Evolutionary conservation across 768 basidiomycete genomes (phyloP).

Genomic region (Clitopilus hobsonii): DNA sequence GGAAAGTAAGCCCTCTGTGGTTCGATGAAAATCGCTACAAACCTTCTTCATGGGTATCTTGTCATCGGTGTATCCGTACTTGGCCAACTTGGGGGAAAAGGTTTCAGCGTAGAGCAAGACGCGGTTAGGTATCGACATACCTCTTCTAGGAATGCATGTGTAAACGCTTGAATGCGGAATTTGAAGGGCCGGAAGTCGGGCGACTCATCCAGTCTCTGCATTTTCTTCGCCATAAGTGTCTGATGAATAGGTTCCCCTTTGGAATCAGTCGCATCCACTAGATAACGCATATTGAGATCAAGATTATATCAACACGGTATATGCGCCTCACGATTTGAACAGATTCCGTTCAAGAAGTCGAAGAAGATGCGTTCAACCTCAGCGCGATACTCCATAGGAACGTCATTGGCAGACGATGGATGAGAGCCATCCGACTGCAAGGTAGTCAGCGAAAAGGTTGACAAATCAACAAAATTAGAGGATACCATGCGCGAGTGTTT

Average conservation of each 20-base stretch:
- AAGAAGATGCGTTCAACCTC: constrained; percentile 91
- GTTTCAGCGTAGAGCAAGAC: too few relatives aligned
- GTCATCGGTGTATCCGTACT: constrained; percentile 86
- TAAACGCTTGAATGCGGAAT: constrained; percentile 98
- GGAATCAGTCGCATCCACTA: constrained; percentile 88
- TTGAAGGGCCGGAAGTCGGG: constrained; percentile 98
- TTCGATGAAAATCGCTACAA: too few relatives aligned
- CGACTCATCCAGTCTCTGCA: constrained; percentile 95
- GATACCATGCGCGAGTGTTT: neutral
- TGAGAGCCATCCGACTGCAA: neutral
- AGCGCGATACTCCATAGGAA: constrained; percentile 74
- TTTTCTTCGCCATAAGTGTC: constrained; percentile 97
- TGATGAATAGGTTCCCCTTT: constrained; percentile 98
- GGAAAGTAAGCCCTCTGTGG: constrained; percentile 10
- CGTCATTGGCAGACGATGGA: constrained; percentile 34
- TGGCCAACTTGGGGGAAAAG: constrained; percentile 54
- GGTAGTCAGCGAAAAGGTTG: too few relatives aligned
- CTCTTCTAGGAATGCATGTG: constrained; percentile 91
- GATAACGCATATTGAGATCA: constrained; percentile 10
- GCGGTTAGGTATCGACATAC: constrained; percentile 34
- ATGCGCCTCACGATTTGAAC: constrained; percentile 77
- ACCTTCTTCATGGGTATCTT: constrained; percentile 98
- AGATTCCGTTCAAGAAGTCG: constrained; percentile 80
- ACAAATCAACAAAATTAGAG: neutral
- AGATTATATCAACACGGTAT: constrained; percentile 9